These are phyloP conservation scores for Casaregolazyma suthepensis DNA, from an alignment of 1,139 yeast species.

Conservation along the genomic window DNA sequence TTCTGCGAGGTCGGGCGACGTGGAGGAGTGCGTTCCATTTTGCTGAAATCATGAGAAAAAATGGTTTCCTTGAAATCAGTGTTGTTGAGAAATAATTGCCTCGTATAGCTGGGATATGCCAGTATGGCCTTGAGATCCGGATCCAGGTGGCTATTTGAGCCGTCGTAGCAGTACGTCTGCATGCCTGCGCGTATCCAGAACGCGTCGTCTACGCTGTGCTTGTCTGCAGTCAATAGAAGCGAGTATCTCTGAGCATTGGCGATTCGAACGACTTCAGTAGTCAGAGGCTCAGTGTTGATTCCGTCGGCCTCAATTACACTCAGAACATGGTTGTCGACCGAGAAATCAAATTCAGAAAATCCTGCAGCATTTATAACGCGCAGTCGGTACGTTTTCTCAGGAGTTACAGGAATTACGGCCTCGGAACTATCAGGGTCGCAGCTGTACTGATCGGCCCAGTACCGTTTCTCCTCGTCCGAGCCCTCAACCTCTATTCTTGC, in stretches of 20 bases:
- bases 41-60: not conserved
- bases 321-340: slow-evolving; percentile 42
- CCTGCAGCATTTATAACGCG: slow-evolving; percentile 30
- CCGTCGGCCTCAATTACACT: slow-evolving; percentile 68
- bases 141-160: slow-evolving; percentile 32
- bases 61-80: not conserved
- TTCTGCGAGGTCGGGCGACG: slow-evolving; percentile 16
- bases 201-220: slow-evolving; percentile 11
- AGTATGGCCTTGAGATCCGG: slow-evolving; percentile 33
- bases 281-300: slow-evolving; percentile 50
- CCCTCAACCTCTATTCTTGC: slow-evolving; percentile 35
- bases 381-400: slow-evolving; percentile 19
- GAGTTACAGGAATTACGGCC: slow-evolving; percentile 16
- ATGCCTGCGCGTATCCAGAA: slow-evolving; percentile 36
- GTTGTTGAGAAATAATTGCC: slow-evolving; percentile 5
- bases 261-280: slow-evolving; percentile 51
- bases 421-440: slow-evolving; percentile 13
- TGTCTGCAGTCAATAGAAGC: slow-evolving; percentile 37
- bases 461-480: slow-evolving; percentile 3
- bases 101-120: slow-evolving; percentile 27
- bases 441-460: slow-evolving; percentile 13
- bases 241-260: slow-evolving; percentile 76
- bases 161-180: slow-evolving; percentile 36
- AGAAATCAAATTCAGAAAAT: slow-evolving; percentile 25
- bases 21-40: slow-evolving; percentile 2